Evolutionary conservation across 2,329 filamentous ascomycete species (phyloP).

Genomic region (Septoria linicola): DNA sequence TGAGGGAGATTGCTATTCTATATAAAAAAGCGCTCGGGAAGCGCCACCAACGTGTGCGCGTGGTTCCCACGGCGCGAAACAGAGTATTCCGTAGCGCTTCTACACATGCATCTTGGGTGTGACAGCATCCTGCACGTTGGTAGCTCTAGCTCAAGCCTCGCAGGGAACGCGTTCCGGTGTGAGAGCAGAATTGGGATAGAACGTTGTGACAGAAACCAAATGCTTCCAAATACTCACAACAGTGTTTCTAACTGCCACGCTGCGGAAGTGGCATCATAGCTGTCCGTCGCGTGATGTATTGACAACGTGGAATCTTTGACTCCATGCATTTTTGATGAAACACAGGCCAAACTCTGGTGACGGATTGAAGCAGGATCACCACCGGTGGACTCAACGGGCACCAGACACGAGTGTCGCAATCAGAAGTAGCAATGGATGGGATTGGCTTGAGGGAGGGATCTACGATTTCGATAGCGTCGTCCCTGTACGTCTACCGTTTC

Average conservation of each 20-base stretch:
- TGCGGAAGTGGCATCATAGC: neutral
- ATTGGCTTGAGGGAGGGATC: constrained; percentile 12
- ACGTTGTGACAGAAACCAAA: neutral
- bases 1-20: too few relatives aligned
- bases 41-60: neutral
- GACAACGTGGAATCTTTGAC: neutral
- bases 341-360: constrained; percentile 14
- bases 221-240: neutral
- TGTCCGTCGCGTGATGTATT: neutral
- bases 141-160: neutral
- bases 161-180: too few relatives aligned
- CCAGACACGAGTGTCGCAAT: constrained; percentile 3
- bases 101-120: too few relatives aligned
- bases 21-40: neutral
- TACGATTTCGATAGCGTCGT: constrained; percentile 10
- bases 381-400: neutral
- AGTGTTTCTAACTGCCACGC: constrained; percentile 1
- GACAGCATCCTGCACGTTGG: neutral
- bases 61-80: too few relatives aligned
- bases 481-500: constrained; percentile 6
- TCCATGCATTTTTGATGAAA: constrained; percentile 3
- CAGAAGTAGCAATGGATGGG: neutral
- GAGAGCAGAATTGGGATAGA: too few relatives aligned
- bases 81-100: too few relatives aligned
- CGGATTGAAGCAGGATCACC: neutral